Evolutionary conservation across 2,329 filamentous ascomycete species (phyloP), one percentile per base, ranked within the genome.

Genomic region (Fusarium pseudonygamai): DNA sequence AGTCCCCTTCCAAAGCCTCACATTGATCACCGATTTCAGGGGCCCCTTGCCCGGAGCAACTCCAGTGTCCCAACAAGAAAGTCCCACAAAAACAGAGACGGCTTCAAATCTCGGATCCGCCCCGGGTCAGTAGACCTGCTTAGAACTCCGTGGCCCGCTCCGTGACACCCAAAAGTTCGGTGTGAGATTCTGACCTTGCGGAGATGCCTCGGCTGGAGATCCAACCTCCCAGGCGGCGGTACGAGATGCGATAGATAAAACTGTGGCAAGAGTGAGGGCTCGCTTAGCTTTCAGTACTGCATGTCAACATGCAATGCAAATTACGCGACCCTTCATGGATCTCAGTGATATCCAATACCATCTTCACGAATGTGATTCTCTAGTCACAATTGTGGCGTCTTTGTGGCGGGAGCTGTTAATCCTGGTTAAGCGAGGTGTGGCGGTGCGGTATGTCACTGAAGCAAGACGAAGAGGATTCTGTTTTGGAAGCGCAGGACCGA

Each of bases 391-490:
- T 67, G 71, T 67, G 64, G 71, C 64, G 50, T 36, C 12, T 10
- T 40, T 63, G 49, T 63, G 65, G 61, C 60, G 49, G 65, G 39
- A 53, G 42, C 50, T 60, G 46, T 20, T 26, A 9, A 53, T 52
- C 28, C 55, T 28, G 55, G 49, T 20, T 36, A 62, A 69, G 59
- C 59, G 60, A 70, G 16, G 42, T 73, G 73, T 72, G 68, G 71
- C 73, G 39, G 62, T 68, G 66, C 66, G 26, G 50, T 28, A 30
- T 71, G 46, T 57, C 47, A 56, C 49, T 53, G 24, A 28, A 53
- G 26, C 40, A 28, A 39, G 47, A 55, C 32, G 59, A 56, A 56
- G 59, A 64, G 42, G 64, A 64, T 43, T 28, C 64, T 67, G 32
- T 45, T 58, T 64, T 50, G 24, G 49, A 62, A 39, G 24, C 34